Evolutionary conservation across 164 flowering plant genomes (phyloP).

Genomic region (Sedum album): DNA sequence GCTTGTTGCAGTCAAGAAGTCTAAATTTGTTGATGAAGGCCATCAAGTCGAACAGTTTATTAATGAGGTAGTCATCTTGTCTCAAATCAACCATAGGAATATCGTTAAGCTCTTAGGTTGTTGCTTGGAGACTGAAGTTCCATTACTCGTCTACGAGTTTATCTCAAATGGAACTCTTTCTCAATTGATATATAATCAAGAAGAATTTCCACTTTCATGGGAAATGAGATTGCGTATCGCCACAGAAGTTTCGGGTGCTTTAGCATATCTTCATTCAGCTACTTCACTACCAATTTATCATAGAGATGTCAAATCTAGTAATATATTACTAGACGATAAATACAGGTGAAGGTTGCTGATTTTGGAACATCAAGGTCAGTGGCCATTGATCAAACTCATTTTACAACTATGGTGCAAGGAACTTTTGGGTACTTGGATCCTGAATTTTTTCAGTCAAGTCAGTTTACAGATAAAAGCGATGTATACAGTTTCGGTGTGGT

Average conservation of each 20-base stretch:
- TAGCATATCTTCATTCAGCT: constrained; percentile 14
- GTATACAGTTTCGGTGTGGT: constrained; percentile 18
- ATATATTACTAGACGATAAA: not conserved
- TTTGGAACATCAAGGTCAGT: constrained; percentile 16
- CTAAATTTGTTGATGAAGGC: constrained; percentile 11
- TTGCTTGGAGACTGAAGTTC: not conserved
- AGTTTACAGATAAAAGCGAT: not conserved
- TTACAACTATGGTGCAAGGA: constrained; percentile 10
- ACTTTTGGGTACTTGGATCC: constrained; percentile 18
- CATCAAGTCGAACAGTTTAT: constrained; percentile 18
- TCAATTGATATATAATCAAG: constrained; percentile 10
- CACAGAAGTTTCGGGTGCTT: constrained; percentile 12
- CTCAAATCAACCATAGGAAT: constrained; percentile 9
- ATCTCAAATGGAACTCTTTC: constrained; percentile 15
- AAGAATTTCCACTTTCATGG: constrained; percentile 12
- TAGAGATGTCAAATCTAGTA: constrained; percentile 15
- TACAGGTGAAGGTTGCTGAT: constrained; percentile 12
- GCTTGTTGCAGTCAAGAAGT: constrained; percentile 15
- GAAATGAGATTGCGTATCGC: constrained; percentile 11
- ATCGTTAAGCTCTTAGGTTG: not conserved
- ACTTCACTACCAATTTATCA: constrained; percentile 14
- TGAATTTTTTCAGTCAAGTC: constrained; percentile 12
- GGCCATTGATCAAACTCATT: constrained; percentile 9
- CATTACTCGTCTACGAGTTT: constrained; percentile 17
- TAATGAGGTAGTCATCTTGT: constrained; percentile 15